phyloP scores from a whole-genome alignment of 768 basidiomycete species.

The Sporobolomyces phaffii region DNA sequence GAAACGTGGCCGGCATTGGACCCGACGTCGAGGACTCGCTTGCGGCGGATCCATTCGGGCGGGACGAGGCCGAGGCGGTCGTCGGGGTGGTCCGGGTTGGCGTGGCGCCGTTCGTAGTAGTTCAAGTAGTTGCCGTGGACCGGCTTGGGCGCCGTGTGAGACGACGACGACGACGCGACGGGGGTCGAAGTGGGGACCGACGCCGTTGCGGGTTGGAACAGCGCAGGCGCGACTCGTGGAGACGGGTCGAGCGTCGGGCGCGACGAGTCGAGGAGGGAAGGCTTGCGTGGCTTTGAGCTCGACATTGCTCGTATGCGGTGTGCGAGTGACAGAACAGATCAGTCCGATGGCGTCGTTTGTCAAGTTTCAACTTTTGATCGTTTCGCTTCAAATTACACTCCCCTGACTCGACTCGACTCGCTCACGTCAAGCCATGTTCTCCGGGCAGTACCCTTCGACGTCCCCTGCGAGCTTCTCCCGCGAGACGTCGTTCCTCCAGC shows the following conservation, averaged over 20 bases:
- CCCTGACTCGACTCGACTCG: neutral
- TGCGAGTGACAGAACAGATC: neutral
- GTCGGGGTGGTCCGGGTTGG: constrained; percentile 53
- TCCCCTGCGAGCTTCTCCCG: constrained; percentile 20
- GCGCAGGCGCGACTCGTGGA: neutral
- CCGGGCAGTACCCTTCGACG: constrained; percentile 15
- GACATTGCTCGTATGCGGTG: no score
- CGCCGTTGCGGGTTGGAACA: neutral
- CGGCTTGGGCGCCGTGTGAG: neutral
- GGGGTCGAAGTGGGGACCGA: neutral
- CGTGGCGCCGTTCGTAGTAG: constrained; percentile 66
- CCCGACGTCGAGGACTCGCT: constrained; percentile 71
- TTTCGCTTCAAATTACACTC: neutral
- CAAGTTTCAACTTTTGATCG: neutral
- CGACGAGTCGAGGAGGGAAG: neutral
- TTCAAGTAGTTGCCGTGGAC: constrained; percentile 47
- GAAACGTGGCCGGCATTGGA: constrained; percentile 83
- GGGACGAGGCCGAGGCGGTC: constrained; percentile 63
- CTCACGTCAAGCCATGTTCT: constrained; percentile 8
- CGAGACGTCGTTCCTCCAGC: constrained; percentile 33
- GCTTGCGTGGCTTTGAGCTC: neutral
- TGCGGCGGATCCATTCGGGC: constrained; percentile 52
- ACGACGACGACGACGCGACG: neutral
- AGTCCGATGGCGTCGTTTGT: no score
- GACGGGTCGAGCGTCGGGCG: neutral